phyloP scores from a whole-genome alignment of 768 basidiomycete species.

The Exsudoporus frostii region DNA sequence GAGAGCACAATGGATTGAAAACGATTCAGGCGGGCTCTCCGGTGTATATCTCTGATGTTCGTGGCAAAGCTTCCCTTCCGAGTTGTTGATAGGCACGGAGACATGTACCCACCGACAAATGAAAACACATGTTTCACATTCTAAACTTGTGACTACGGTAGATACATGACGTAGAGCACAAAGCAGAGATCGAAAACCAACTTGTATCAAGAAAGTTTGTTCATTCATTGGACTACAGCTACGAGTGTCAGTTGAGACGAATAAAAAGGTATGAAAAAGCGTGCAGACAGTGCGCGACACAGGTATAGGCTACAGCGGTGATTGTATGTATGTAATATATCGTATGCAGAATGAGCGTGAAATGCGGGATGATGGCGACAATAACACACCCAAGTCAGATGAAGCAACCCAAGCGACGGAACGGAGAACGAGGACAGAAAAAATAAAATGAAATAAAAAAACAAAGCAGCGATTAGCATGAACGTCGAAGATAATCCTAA shows the following conservation, averaged over 20 bases:
- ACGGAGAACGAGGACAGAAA: background rate
- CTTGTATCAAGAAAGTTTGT: background rate
- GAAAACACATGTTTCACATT: too few species aligned
- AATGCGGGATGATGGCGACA: background rate
- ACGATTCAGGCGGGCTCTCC: background rate
- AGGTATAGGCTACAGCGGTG: slow-evolving; percentile 18
- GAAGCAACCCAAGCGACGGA: background rate
- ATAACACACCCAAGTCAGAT: background rate
- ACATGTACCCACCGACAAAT: background rate
- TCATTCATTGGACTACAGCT: slow-evolving; percentile 11
- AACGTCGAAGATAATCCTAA: slow-evolving; percentile 18
- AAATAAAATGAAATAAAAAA: too few species aligned
- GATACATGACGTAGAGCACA: too few species aligned
- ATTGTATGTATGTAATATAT: background rate
- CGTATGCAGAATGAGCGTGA: slow-evolving; percentile 3
- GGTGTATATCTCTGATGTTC: background rate
- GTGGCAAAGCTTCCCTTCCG: background rate
- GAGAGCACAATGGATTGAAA: background rate
- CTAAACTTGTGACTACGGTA: too few species aligned
- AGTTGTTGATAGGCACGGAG: background rate
- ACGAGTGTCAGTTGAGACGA: background rate
- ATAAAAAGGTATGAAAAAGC: background rate
- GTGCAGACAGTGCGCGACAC: background rate
- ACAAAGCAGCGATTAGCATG: slow-evolving; percentile 9
- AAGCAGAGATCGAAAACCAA: too few species aligned